Base-by-base conservation (phyloP, 495 filamentous ascomycete genomes). In the Penicillium canariense region DNA sequence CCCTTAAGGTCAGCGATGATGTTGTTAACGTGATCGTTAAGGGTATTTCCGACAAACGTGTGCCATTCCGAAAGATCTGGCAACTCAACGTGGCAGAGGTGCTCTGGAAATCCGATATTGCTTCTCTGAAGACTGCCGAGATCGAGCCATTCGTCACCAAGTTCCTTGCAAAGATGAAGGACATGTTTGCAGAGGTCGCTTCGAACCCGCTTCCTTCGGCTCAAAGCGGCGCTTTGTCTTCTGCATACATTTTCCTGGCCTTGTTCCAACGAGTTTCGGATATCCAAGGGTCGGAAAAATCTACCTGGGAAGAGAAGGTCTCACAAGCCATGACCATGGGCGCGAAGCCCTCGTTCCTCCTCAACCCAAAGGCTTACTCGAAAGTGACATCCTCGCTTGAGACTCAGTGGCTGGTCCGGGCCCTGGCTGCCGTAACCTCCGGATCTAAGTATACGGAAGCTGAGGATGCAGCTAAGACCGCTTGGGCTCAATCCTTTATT, bases 401-500 rank as follows among this genome's bases (percentile, higher is more conserved):
- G 58, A 71, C 89, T 23, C 75, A 73, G 44, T 97, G 95, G 91
- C 73, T 84, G 31, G 71, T 85, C 30, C 82, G 87, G 50, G 84
- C 88, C 34, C 78, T 98, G 43, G 70, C 79, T 8, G 81, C 84
- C 25, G 74, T 87, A 27, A 74, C 85, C 5, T 66, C 76, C 7
- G 69, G 74, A 1, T 52, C 76, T 10, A 68, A 68, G 27, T 71
- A 73, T 15, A 34, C 58, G 18, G 58, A 53, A 12, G 57, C 68
- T 2, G 69, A 77, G 49, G 64, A 72, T 20, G 55, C 67, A 20
- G 56, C 67, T 18, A 70, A 76, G 54, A 68, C 79, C 46, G 79
- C 81, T 2, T 97, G 94, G 93, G 85, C 85, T 12, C 86, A 94
- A 62, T 84, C 87, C 0, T 83, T 94, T 43, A 84, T 97, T 22